Conservation (phyloP, 1,139 yeast species). For the Debaryomycetaceae sp. region DNA sequence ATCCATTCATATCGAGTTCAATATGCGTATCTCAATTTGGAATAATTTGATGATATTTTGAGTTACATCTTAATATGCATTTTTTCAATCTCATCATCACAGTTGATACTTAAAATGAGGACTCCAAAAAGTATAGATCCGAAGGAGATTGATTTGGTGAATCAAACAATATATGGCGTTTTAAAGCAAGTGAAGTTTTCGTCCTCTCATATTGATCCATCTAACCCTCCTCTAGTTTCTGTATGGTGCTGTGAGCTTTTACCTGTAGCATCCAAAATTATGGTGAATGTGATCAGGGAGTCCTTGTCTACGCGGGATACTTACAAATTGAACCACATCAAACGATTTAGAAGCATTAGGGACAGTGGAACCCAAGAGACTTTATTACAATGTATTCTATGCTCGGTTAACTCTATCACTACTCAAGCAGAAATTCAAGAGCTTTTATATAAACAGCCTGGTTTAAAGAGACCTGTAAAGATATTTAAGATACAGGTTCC, state of each 20-base stretch:
- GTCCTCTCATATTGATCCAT: constrained; percentile 20
- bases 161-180: constrained; percentile 43
- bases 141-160: constrained; percentile 40
- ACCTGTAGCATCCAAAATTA: constrained; percentile 27
- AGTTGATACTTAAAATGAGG: neutral
- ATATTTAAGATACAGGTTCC: constrained; percentile 7
- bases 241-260: constrained; percentile 55
- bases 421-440: constrained; percentile 12
- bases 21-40: neutral
- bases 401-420: constrained; percentile 18
- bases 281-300: constrained; percentile 26
- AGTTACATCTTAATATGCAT: too few species aligned
- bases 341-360: constrained; percentile 26
- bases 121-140: neutral
- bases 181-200: constrained; percentile 47
- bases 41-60: neutral
- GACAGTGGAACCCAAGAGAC: constrained; percentile 6
- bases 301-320: constrained; percentile 25
- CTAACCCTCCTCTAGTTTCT: constrained; percentile 31
- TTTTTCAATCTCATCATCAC: too few species aligned
- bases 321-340: constrained; percentile 26
- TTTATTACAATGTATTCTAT: constrained; percentile 23
- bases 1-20: neutral
- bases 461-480: constrained; percentile 7
- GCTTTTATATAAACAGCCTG: constrained; percentile 12